These are phyloP conservation scores for Candida ipomoeae DNA, from an alignment of 805 yeast genomes.

Conservation along the genomic window DNA sequence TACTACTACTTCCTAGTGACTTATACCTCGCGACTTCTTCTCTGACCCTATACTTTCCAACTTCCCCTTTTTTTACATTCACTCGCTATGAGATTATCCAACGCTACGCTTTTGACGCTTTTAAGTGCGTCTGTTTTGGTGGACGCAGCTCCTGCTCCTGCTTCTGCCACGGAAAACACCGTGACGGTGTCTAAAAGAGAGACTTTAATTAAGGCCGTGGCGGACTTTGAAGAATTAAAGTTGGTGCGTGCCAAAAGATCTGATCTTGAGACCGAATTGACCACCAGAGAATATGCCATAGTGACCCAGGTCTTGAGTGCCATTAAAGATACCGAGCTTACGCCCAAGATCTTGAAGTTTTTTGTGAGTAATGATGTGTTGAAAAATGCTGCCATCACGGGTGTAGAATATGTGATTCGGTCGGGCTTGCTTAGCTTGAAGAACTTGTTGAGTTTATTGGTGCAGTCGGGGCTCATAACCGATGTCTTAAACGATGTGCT, in stretches of 20 bases:
- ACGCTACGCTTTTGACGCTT: conserved; percentile 28
- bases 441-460: conserved; percentile 33
- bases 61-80: neutral
- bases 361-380: conserved; percentile 27
- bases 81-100: conserved; percentile 28
- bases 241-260: conserved; percentile 28
- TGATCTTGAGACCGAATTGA: conserved; percentile 21
- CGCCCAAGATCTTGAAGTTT: conserved; percentile 32
- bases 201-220: conserved; percentile 22
- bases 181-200: conserved; percentile 10
- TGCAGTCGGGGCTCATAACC: conserved; percentile 33
- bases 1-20: neutral
- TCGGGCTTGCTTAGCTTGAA: conserved; percentile 31
- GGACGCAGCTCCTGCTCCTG: conserved; percentile 34
- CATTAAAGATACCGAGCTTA: conserved; percentile 32
- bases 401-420: conserved; percentile 22
- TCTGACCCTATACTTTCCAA: neutral
- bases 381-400: conserved; percentile 21
- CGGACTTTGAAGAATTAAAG: conserved; percentile 19
- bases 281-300: conserved; percentile 36
- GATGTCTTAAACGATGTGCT: conserved; percentile 34
- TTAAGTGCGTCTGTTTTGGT: conserved; percentile 24
- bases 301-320: conserved; percentile 39
- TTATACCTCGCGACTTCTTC: neutral
- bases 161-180: conserved; percentile 6